These are phyloP conservation scores for Penicillium flavigenum DNA, from an alignment of 495 filamentous ascomycete genomes.

Conservation along the genomic window DNA sequence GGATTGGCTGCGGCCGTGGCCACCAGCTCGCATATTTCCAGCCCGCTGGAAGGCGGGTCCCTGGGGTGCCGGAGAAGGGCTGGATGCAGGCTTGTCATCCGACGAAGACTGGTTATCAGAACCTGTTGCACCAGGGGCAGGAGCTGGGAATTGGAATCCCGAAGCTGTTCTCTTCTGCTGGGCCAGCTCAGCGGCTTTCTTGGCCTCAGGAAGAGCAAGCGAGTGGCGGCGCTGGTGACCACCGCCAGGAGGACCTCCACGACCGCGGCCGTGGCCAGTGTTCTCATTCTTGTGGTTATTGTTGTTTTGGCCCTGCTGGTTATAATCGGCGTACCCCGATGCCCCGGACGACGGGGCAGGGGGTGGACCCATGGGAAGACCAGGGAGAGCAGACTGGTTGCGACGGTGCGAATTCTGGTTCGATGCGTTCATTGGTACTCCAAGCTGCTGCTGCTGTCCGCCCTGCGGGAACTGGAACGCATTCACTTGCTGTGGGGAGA, in stretches of 20 bases:
- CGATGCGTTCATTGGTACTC: conserved; percentile 71
- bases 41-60: conserved; percentile 48
- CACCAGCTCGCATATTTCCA: conserved; percentile 51
- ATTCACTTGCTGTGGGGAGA: conserved; percentile 70
- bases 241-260: conserved; percentile 68
- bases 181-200: conserved; percentile 94
- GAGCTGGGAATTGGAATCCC: conserved; percentile 80
- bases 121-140: conserved; percentile 63
- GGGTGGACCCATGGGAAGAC: conserved; percentile 85
- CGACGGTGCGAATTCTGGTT: conserved; percentile 85
- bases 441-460: conserved; percentile 73
- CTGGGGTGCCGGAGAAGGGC: conserved; percentile 38
- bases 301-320: conserved; percentile 49
- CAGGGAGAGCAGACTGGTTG: conserved; percentile 95
- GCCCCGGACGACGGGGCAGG: conserved; percentile 96
- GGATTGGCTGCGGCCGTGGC: conserved; percentile 67
- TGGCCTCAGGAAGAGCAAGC: conserved; percentile 89
- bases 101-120: conserved; percentile 46
- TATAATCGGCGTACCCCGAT: conserved; percentile 84
- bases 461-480: conserved; percentile 90
- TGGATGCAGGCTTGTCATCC: conserved; percentile 42
- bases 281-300: conserved; percentile 68
- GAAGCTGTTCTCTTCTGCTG: conserved; percentile 95
- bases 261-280: conserved; percentile 66
- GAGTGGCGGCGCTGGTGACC: conserved; percentile 96